Evolutionary conservation across 805 yeast genomes (phyloP).

Genomic region (Babjeviella inositovora): DNA sequence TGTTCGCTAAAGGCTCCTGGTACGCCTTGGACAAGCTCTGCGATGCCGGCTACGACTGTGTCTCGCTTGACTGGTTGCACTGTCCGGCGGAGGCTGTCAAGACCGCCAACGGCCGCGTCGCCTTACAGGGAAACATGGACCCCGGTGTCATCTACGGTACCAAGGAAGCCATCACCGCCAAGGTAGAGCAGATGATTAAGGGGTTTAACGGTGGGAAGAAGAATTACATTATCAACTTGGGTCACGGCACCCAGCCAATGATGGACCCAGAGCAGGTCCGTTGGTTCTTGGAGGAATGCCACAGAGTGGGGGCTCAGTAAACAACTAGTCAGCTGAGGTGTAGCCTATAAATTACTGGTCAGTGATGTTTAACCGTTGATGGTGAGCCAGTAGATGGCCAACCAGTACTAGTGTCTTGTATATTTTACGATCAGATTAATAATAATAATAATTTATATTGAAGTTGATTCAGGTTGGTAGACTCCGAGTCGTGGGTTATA

Average conservation of each 20-base stretch:
- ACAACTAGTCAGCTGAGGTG: no score
- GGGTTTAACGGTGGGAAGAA: constrained; percentile 93
- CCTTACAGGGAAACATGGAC: constrained; percentile 89
- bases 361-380: no score
- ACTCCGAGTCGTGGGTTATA: no score
- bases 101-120: constrained; percentile 58
- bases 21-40: constrained; percentile 81
- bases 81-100: constrained; percentile 75
- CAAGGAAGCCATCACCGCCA: constrained; percentile 59
- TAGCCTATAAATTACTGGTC: no score
- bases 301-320: constrained; percentile 47
- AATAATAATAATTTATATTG: no score
- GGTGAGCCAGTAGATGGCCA: no score
- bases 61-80: constrained; percentile 89
- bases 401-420: no score
- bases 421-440: no score
- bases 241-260: constrained; percentile 97
- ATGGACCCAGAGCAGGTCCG: constrained; percentile 87
- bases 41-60: constrained; percentile 65
- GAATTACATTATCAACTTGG: constrained; percentile 85
- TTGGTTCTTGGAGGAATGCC: constrained; percentile 78
- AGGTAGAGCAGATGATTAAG: constrained; percentile 75
- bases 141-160: constrained; percentile 93
- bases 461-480: no score
- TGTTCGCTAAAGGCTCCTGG: constrained; percentile 96